Evolutionary conservation across 169 alveolate genomes (phyloP).

Genomic region (Theileria annulata): DNA sequence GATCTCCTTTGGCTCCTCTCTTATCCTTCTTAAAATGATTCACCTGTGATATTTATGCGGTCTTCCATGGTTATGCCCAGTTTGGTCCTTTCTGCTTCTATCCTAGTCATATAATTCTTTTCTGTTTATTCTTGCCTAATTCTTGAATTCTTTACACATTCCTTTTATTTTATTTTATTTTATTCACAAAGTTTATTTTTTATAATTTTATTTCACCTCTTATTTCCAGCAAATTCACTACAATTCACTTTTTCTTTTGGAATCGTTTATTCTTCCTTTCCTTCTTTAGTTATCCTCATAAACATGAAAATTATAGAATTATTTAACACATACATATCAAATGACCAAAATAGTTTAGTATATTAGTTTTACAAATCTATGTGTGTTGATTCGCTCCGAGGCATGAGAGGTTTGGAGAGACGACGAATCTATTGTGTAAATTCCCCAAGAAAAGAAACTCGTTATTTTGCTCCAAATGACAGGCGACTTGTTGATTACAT

Average conservation of each 20-base stretch:
- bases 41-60: neutral
- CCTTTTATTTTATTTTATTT: neutral
- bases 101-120: neutral
- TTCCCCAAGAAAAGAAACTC: slow-evolving; percentile 62
- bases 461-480: slow-evolving; percentile 61
- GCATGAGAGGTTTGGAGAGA: slow-evolving; percentile 47
- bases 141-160: neutral
- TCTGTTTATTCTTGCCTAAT: neutral
- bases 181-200: neutral
- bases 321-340: neutral
- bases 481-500: slow-evolving; percentile 64
- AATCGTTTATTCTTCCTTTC: neutral
- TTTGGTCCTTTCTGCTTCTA: neutral
- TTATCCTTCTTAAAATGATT: neutral
- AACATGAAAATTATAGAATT: neutral
- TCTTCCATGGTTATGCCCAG: neutral
- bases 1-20: neutral
- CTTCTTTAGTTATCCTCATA: neutral
- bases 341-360: neutral
- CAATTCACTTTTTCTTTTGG: neutral
- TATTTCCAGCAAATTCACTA: neutral
- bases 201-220: neutral
- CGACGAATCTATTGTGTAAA: slow-evolving; percentile 56
- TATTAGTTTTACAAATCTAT: neutral
- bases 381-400: slow-evolving; percentile 1